Evolutionary conservation across 2,329 filamentous ascomycete species (phyloP).

Genomic region (Tympanopsis confertula): DNA sequence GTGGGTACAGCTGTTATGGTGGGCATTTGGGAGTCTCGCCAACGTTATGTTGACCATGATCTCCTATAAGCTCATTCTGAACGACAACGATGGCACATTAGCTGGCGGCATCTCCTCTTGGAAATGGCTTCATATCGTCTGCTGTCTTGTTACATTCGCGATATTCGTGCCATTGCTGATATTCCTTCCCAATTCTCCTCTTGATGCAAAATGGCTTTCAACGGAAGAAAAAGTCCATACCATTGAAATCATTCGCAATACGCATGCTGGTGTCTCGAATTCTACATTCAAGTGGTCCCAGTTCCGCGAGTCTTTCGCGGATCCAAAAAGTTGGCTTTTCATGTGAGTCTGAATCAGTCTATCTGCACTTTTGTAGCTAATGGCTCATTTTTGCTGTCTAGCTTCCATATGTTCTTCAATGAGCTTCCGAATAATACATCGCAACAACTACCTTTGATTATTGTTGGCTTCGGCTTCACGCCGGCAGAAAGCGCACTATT

Average conservation of each 20-base stretch:
- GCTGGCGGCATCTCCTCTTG: slow-evolving; percentile 7
- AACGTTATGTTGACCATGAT: slow-evolving; percentile 15
- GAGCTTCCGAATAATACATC: slow-evolving; percentile 13
- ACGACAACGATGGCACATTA: slow-evolving; percentile 7
- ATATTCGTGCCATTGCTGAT: slow-evolving; percentile 5
- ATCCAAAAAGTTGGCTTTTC: slow-evolving; percentile 11
- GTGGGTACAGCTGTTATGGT: slow-evolving; percentile 15
- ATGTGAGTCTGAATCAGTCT: slow-evolving; percentile 4
- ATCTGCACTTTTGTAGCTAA: neutral
- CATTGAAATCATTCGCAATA: slow-evolving; percentile 8
- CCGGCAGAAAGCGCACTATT: slow-evolving; percentile 12
- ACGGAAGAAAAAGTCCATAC: slow-evolving; percentile 10
- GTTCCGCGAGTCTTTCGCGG: slow-evolving; percentile 8
- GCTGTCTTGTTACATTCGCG: neutral
- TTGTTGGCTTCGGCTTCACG: slow-evolving; percentile 11
- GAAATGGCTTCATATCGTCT: neutral
- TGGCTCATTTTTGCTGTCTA: neutral
- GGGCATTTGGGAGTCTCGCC: slow-evolving; percentile 13
- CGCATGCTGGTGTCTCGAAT: slow-evolving; percentile 10
- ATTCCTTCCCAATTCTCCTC: slow-evolving; percentile 9
- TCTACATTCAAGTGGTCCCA: slow-evolving; percentile 11
- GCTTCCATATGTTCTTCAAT: slow-evolving; percentile 13
- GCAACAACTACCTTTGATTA: slow-evolving; percentile 11
- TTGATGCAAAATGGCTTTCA: slow-evolving; percentile 9
- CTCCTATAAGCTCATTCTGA: slow-evolving; percentile 12